Conservation (phyloP, 306 rosid genomes). For the Gleditsia sinensis region DNA sequence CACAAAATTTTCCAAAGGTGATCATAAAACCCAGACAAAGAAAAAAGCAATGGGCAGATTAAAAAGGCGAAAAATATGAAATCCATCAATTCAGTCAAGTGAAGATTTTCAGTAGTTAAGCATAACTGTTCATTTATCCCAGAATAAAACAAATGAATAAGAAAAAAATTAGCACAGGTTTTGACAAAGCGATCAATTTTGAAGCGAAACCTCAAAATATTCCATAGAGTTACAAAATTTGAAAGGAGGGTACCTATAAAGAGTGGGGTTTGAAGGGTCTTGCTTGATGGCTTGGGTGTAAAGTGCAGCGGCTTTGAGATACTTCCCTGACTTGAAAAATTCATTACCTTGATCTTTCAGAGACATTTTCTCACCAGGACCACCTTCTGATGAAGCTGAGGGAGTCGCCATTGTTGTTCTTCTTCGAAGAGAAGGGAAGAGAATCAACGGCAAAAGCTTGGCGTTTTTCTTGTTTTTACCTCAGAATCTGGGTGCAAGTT, state of each 20-base stretch:
- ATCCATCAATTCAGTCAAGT: constrained; percentile 3
- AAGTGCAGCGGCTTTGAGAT: constrained; percentile 91
- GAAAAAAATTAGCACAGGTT: neutral
- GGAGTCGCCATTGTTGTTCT: constrained; percentile 55
- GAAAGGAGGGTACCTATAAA: constrained; percentile 65
- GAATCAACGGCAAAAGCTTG: neutral
- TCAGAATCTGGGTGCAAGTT: neutral
- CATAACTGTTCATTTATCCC: neutral
- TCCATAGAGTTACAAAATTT: neutral
- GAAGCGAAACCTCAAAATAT: neutral
- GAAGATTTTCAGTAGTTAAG: neutral
- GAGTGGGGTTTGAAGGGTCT: constrained; percentile 86
- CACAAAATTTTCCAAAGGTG: neutral
- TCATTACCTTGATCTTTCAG: constrained; percentile 93
- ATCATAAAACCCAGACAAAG: constrained; percentile 17
- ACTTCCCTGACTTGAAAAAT: constrained; percentile 87
- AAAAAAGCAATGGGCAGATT: constrained; percentile 23
- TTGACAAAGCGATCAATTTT: constrained; percentile 9
- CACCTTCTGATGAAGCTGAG: constrained; percentile 33
- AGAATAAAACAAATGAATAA: neutral
- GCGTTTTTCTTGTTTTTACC: neutral
- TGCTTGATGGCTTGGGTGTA: constrained; percentile 97
- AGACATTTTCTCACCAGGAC: constrained; percentile 40
- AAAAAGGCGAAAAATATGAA: neutral
- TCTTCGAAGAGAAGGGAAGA: neutral